Base-by-base conservation (phyloP, 169 alveolate species). In the Plasmodium malariae region DNA sequence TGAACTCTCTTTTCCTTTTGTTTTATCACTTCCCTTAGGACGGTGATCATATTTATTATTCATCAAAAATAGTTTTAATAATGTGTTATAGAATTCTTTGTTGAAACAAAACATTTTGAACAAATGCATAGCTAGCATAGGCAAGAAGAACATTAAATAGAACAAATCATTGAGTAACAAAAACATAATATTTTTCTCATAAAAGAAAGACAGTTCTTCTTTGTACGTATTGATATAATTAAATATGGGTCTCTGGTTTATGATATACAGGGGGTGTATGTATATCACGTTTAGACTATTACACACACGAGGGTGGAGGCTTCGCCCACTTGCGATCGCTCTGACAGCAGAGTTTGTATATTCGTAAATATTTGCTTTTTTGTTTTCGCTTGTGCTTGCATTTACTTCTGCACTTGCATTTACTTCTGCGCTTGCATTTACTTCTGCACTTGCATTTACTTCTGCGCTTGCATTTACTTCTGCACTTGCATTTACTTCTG, bases 201-300 rank as follows among this genome's bases (percentile, higher is more conserved):
- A 78, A 65, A 78, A 78, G 32, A 48, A 78, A 17, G 1, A n/a
- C 17, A 36, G 17, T 40, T 78, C 89, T 0, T 78, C 89, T 43
- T 78, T 70, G 48, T 43, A 78, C 1, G 80, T 45, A 24, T 17
- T 63, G 4, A 78, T 28, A n/a, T 78, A 78, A 65, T 78, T 78
- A 48, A 30, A 51, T 63, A 78, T 78, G 9, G 43, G 26, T 3
- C 2, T 54, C 30, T 78, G 74, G 19, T 78, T 62, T 26, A 63
- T 14, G n/a, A 51, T 78, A 14, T 78, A 54, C 34, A 78, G 54
- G 1, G 89, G 71, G 43, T 48, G 89, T 19, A 78, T 65, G 36
- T 78, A 78, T 63, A 78, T 78, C 3, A 78, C 36, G 21, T 78
- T 54, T 37, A 78, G 12, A 37, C 19, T 9, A 21, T 37, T 21